Conservation (phyloP, 2,329 filamentous ascomycete genomes). For the Aureobasidium zeae region DNA sequence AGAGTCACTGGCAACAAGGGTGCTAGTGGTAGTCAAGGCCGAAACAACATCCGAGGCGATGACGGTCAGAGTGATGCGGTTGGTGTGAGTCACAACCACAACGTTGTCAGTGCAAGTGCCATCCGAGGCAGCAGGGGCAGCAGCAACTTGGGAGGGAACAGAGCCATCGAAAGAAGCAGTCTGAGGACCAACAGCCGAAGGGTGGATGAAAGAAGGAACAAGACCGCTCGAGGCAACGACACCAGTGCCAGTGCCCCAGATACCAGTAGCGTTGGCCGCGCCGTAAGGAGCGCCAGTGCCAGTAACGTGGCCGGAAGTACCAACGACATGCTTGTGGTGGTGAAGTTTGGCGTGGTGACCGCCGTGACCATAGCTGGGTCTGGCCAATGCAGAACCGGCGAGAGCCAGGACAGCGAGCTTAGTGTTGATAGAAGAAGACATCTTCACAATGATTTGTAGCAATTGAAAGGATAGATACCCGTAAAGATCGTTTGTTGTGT, state of each 20-base stretch:
- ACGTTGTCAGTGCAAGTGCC: constrained; percentile 18
- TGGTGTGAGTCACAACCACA: constrained; percentile 33
- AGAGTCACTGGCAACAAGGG: background rate
- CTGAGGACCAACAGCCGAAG: constrained; percentile 19
- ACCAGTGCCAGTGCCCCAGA: constrained; percentile 20
- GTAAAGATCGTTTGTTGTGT: constrained; percentile 16
- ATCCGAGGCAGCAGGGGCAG: constrained; percentile 17
- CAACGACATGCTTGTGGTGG: constrained; percentile 21
- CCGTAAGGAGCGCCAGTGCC: constrained; percentile 23
- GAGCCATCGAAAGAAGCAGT: too few relatives aligned
- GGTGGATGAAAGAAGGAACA: constrained; percentile 6
- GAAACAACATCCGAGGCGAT: constrained; percentile 20
- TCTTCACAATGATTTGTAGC: constrained; percentile 19
- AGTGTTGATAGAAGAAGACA: constrained; percentile 29
- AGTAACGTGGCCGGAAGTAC: constrained; percentile 21
- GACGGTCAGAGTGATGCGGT: constrained; percentile 35
- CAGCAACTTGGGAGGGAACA: constrained; percentile 25
- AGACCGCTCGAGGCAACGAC: constrained; percentile 15
- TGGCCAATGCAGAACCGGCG: constrained; percentile 32
- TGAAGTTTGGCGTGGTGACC: constrained; percentile 20
- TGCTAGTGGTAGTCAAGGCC: constrained; percentile 6
- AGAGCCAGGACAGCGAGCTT: constrained; percentile 37
- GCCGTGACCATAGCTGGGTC: constrained; percentile 26
- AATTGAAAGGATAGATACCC: constrained; percentile 19
- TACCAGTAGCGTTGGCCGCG: constrained; percentile 23